Evolutionary conservation across 805 yeast genomes (phyloP), one percentile per base, ranked within the genome.

Genomic region (Metschnikowia arizonensis): DNA sequence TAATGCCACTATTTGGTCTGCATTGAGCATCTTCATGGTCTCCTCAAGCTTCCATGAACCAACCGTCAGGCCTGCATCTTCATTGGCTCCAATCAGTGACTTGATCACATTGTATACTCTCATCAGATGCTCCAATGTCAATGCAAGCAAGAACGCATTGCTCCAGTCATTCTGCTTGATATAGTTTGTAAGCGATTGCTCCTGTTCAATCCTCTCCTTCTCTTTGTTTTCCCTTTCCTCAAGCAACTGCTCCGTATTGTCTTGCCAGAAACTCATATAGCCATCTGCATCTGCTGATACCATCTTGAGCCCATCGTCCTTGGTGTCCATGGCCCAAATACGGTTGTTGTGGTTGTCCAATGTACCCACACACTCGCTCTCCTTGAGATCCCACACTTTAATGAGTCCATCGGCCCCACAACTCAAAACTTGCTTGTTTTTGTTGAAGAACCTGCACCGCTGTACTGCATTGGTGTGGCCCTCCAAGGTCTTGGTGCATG

Each of bases 241-340:
- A 46, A 74, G 71, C 43, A 81, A 77, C 59, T 85, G 91, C 44
- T 82, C 89, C 1, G 96, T 86, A 56, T 83, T 82, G 64, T 93
- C 98, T 44, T 73, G 72, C 99, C 99, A 93, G 33, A 88, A 72
- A 41, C 88, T 85, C 53, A 93, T 78, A 21, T 88, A 83, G 45
- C 97, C 96, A 64, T 93, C 98, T 1, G 97, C 97, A 64, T 93
- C 98, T 0, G 97, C 98, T 47, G 87, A 79, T 0, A 88, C 78
- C 47, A 93, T 74, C 47, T 76, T 75, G 14, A 76, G 76, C 21
- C 95, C 91, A 55, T 83, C 85, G 29, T 79, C 67, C 49, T 79
- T 74, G 1, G 76, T 69, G 45, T 85, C 81, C 44, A 93, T 64
- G 0, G 97, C 86, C 99, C 99, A 93, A 40, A 93, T 88, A 67